Percentiles rank a stretch among this genome's conserved stretches.
Conservation (phyloP, 2,329 filamentous ascomycete genomes). For the Claviceps lovelessii region DNA sequence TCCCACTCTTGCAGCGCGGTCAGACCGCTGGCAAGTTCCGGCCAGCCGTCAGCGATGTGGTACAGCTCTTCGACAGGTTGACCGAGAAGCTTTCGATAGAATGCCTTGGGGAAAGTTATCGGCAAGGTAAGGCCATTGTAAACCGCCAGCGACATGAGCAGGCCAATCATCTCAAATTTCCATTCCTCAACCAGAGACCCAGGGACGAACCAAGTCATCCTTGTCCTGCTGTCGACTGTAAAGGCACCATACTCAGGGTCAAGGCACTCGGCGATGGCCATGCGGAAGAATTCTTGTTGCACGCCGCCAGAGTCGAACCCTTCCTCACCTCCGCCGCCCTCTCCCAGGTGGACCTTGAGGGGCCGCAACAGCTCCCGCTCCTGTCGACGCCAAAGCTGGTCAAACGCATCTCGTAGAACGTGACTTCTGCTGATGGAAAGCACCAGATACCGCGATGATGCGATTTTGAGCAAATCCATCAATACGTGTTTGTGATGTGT, state of each 20-base stretch:
- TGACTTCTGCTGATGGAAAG: constrained; percentile 53
- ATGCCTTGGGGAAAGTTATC: constrained; percentile 69
- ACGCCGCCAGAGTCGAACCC: constrained; percentile 90
- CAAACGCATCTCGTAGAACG: constrained; percentile 59
- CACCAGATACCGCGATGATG: constrained; percentile 57
- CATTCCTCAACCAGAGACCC: constrained; percentile 69
- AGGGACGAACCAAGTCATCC: constrained; percentile 79
- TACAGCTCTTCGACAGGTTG: constrained; percentile 55
- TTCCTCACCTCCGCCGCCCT: constrained; percentile 69
- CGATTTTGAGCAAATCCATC: constrained; percentile 47
- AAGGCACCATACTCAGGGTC: constrained; percentile 70
- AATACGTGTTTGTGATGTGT: constrained; percentile 46
- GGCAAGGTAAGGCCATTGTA: constrained; percentile 90
- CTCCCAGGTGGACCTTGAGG: constrained; percentile 75
- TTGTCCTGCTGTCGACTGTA: constrained; percentile 58
- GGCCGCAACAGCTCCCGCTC: constrained; percentile 69
- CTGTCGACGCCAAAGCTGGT: constrained; percentile 82
- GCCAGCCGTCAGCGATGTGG: constrained; percentile 79
- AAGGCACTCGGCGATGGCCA: constrained; percentile 68
- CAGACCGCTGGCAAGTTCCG: constrained; percentile 61
- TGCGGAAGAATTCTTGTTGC: constrained; percentile 87
- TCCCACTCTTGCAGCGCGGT: constrained; percentile 62
- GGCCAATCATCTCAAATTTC: constrained; percentile 79
- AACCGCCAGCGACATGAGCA: constrained; percentile 77
- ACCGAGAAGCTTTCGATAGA: constrained; percentile 69